These are phyloP conservation scores for Pseudocercospora crystallina DNA, from an alignment of 2,329 filamentous ascomycete species.

Conservation along the genomic window DNA sequence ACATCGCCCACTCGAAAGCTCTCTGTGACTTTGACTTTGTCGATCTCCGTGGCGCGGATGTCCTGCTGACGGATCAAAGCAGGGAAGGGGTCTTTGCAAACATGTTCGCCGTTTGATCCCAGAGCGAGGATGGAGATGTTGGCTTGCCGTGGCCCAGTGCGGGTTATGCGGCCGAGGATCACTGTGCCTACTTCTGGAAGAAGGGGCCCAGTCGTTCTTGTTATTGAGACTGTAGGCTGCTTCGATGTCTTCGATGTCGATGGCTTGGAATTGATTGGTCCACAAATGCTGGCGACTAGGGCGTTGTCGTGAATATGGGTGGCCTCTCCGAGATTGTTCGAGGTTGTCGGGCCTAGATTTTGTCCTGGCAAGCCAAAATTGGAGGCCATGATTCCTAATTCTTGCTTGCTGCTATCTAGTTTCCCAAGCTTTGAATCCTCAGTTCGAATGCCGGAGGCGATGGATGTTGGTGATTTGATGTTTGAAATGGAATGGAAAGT, in stretches of 20 bases:
- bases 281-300: constrained; percentile 62
- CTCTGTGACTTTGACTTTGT: constrained; percentile 86
- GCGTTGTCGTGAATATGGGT: constrained; percentile 76
- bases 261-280: constrained; percentile 74
- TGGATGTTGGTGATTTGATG: too few species aligned
- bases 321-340: constrained; percentile 73
- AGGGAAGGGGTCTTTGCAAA: constrained; percentile 32
- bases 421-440: too few species aligned
- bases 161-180: constrained; percentile 81
- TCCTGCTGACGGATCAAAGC: constrained; percentile 62
- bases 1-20: constrained; percentile 92
- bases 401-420: too few species aligned
- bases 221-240: constrained; percentile 40
- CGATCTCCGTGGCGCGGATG: constrained; percentile 91
- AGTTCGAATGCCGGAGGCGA: too few species aligned
- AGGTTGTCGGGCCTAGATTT: constrained; percentile 65
- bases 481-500: too few species aligned
- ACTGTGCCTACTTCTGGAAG: constrained; percentile 80
- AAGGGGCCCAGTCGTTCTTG: constrained; percentile 62
- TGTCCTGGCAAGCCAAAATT: constrained; percentile 76
- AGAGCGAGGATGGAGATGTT: constrained; percentile 84
- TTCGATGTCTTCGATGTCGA: constrained; percentile 61
- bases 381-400: constrained; percentile 7
- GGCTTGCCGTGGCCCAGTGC: constrained; percentile 81
- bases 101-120: constrained; percentile 48